Conservation (phyloP, 148 eudicot genomes). For the Suaeda aralocaspica region DNA sequence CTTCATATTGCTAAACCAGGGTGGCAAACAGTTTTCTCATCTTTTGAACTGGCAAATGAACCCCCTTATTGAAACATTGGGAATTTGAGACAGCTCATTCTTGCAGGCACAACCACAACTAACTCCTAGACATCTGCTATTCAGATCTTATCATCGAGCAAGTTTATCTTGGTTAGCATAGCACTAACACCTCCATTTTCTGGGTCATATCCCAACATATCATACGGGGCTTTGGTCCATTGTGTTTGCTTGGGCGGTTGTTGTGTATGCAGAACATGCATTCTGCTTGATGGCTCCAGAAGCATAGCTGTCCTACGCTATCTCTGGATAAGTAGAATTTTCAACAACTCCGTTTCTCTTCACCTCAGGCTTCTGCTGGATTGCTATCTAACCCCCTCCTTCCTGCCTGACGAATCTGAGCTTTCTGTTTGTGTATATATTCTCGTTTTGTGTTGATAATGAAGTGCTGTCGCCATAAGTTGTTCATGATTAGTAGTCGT, state of each 20-base stretch:
- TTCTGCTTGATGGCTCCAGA: slow-evolving; percentile 41
- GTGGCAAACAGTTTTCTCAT: slow-evolving; percentile 24
- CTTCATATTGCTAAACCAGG: slow-evolving; percentile 33
- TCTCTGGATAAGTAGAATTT: slow-evolving; percentile 42
- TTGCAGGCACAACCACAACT: slow-evolving; percentile 29
- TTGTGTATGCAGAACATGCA: slow-evolving; percentile 25
- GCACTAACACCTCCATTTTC: slow-evolving; percentile 28
- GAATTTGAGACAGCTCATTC: slow-evolving; percentile 34
- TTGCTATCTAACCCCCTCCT: slow-evolving; percentile 50
- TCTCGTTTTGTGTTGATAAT: slow-evolving; percentile 30
- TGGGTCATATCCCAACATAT: slow-evolving; percentile 32
- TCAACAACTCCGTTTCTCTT: slow-evolving; percentile 36
- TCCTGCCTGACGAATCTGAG: slow-evolving; percentile 42
- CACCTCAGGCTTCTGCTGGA: slow-evolving; percentile 35
- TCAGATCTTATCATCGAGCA: slow-evolving; percentile 26
- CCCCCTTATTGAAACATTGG: slow-evolving; percentile 26
- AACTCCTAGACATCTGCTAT: slow-evolving; percentile 29
- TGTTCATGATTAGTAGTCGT: slow-evolving; percentile 24
- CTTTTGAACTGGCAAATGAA: slow-evolving; percentile 33
- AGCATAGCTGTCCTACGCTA: slow-evolving; percentile 23
- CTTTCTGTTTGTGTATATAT: slow-evolving; percentile 30
- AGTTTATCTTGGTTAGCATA: slow-evolving; percentile 27
- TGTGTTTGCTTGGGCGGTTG: slow-evolving; percentile 28
- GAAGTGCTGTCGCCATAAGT: slow-evolving; percentile 34
- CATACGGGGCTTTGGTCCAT: slow-evolving; percentile 34